phyloP scores from a whole-genome alignment of 441 rosid species.

The Adansonia gregorii region DNA sequence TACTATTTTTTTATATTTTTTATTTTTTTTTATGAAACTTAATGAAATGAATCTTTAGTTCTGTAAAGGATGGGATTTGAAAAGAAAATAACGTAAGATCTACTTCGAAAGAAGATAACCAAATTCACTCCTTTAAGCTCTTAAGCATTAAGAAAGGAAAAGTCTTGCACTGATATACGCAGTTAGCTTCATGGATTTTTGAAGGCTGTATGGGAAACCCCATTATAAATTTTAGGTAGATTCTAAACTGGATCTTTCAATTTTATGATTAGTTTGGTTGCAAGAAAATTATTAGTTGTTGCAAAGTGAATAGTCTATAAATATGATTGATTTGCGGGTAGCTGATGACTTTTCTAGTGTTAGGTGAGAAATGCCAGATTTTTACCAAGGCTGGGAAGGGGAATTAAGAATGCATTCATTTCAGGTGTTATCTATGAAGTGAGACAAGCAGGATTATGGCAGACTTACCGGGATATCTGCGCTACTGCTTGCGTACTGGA shows the following conservation, averaged over 20 bases:
- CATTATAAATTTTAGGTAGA: background rate
- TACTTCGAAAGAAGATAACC: background rate
- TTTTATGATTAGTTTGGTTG: constrained; percentile 10
- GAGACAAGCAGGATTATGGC: constrained; percentile 58
- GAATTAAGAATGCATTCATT: constrained; percentile 23
- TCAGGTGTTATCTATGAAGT: constrained; percentile 40
- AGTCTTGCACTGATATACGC: background rate
- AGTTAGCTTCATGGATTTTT: background rate
- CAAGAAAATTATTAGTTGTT: background rate
- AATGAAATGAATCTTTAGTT: background rate
- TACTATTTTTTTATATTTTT: background rate
- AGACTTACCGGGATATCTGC: constrained; percentile 74
- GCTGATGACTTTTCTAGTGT: background rate
- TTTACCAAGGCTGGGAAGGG: background rate
- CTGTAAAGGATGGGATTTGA: background rate
- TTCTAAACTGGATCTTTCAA: background rate
- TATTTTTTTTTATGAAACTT: background rate
- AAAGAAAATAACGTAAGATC: background rate
- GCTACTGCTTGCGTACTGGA: constrained; percentile 81
- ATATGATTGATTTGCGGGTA: background rate
- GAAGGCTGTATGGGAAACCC: constrained; percentile 10
- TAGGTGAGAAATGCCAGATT: background rate
- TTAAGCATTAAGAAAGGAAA: background rate
- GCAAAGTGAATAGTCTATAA: background rate
- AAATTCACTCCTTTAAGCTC: background rate